Conservation (phyloP, 257 asterid species). For the Gentiana macrophylla region DNA sequence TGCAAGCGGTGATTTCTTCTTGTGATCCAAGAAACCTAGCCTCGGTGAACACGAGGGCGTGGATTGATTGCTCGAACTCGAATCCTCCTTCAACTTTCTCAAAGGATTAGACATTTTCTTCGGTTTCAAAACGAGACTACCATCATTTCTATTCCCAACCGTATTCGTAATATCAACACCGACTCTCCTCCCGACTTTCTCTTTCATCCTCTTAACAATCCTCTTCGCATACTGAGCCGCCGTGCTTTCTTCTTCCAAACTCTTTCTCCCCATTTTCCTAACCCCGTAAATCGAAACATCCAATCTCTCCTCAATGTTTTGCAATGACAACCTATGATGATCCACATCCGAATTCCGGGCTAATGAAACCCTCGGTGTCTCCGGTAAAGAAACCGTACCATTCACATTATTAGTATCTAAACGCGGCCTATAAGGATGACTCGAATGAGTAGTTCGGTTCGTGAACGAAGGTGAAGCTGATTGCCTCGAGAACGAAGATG, state of each 20-base stretch:
- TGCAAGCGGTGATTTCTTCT: constrained; percentile 8
- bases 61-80: constrained; percentile 14
- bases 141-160: constrained; percentile 21
- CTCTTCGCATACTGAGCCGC: constrained; percentile 47
- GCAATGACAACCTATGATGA: constrained; percentile 63
- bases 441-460: constrained; percentile 17
- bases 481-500: constrained; percentile 22
- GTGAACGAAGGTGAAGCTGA: constrained; percentile 9
- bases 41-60: constrained; percentile 40
- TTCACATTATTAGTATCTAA: constrained; percentile 10
- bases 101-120: constrained; percentile 6
- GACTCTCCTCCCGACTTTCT: constrained; percentile 43
- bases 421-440: constrained; percentile 6
- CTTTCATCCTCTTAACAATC: constrained; percentile 52
- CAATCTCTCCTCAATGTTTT: constrained; percentile 21
- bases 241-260: constrained; percentile 22
- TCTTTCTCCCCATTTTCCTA: constrained; percentile 14
- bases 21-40: constrained; percentile 29
- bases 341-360: constrained; percentile 65
- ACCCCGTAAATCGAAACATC: constrained; percentile 9
- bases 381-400: constrained; percentile 62
- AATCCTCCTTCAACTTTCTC: constrained; percentile 10
- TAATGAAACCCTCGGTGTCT: constrained; percentile 56
- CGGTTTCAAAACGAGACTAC: constrained; percentile 38
- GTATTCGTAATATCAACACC: constrained; percentile 58